phyloP scores from a whole-genome alignment of 129 eudicot genomes.

The Apium graveolens region DNA sequence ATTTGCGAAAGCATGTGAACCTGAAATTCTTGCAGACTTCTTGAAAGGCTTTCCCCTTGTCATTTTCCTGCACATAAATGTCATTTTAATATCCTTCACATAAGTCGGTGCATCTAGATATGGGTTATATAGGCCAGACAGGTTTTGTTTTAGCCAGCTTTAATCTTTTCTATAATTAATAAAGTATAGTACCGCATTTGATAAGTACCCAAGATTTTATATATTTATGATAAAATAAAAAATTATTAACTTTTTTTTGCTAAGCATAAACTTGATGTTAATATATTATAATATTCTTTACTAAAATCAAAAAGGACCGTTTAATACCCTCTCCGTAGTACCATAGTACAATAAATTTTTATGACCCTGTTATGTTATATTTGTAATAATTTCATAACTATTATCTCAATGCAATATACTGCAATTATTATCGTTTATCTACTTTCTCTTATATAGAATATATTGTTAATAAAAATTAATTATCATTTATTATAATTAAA shows the following conservation, averaged over 20 bases:
- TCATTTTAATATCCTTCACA: background rate
- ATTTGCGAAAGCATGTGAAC: conserved; percentile 28
- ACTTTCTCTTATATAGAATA: background rate
- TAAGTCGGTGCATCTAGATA: background rate
- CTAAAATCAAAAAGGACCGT: background rate
- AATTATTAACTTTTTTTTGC: background rate
- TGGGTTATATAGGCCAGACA: background rate
- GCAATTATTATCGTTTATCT: background rate
- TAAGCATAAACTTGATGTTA: background rate
- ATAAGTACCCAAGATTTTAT: background rate
- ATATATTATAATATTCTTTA: background rate
- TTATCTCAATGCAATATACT: background rate
- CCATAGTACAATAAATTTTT: background rate
- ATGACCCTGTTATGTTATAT: background rate
- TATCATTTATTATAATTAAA: too few species aligned
- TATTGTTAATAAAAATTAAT: background rate
- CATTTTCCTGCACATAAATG: conserved; percentile 46
- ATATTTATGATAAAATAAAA: background rate
- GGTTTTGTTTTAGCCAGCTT: background rate
- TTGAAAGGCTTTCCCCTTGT: conserved; percentile 85
- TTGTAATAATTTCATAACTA: background rate
- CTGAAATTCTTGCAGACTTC: conserved; percentile 84
- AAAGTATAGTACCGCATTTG: background rate
- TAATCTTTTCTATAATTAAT: background rate
- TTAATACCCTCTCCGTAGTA: background rate